Percentiles rank a stretch among this genome's conserved stretches.
These are phyloP conservation scores for Silene coronaria DNA, from an alignment of 179 eudicot genomes.

Conservation along the genomic window DNA sequence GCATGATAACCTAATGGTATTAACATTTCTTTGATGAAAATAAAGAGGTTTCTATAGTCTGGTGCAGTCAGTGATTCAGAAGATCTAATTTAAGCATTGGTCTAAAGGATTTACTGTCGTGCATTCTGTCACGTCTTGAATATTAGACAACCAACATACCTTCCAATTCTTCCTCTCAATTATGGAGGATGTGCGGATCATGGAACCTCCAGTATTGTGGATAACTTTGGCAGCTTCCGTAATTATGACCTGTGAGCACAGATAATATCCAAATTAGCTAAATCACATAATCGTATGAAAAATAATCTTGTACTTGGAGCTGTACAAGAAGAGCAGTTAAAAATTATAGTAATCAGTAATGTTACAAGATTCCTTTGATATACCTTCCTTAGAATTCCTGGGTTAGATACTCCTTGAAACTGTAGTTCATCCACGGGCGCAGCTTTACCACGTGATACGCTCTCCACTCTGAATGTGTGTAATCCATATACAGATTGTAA, in stretches of 20 bases:
- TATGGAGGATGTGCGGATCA: conserved; percentile 39
- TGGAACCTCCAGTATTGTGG: conserved; percentile 40
- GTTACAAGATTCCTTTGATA: background rate
- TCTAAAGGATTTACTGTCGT: background rate
- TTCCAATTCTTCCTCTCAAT: conserved; percentile 48
- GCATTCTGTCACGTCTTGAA: background rate
- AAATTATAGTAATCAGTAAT: background rate
- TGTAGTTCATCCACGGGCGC: conserved; percentile 80
- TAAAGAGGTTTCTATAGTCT: background rate
- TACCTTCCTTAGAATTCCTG: conserved; percentile 66
- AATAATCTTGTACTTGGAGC: background rate
- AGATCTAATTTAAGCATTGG: background rate
- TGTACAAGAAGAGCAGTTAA: background rate
- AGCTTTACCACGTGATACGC: conserved; percentile 70
- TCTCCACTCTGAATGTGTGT: conserved; percentile 68
- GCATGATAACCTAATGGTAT: background rate
- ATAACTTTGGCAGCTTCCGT: conserved; percentile 68
- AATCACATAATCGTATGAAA: background rate
- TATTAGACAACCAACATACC: conserved; percentile 33
- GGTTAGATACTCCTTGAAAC: conserved; percentile 65
- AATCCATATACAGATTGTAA: conserved; percentile 64
- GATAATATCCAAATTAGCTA: background rate
- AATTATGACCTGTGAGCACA: conserved; percentile 43
- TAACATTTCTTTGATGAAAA: background rate
- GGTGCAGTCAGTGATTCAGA: background rate